phyloP scores from a whole-genome alignment of 345 rosid species.

The Cardamine occulta region DNA sequence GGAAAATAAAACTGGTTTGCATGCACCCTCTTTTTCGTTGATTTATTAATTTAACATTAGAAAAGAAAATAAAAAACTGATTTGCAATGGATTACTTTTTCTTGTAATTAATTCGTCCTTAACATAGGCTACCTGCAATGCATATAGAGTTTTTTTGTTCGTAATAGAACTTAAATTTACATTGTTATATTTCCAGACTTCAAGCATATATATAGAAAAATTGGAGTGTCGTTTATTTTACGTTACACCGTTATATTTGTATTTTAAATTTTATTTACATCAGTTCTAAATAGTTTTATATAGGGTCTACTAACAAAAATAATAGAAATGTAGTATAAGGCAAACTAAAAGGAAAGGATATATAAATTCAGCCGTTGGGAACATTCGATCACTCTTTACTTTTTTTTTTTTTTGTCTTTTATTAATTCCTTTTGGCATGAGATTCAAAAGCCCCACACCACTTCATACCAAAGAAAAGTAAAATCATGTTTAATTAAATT shows the following conservation, averaged over 20 bases:
- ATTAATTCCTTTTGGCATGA: slow-evolving; percentile 28
- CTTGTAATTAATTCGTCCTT: not conserved
- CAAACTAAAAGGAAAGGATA: not conserved
- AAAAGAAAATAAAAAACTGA: not conserved
- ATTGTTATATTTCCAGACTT: not conserved
- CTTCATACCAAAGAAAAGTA: slow-evolving; percentile 10
- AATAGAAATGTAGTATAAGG: not conserved
- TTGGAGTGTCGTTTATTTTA: not conserved
- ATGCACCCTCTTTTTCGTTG: not conserved
- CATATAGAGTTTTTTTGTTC: not conserved
- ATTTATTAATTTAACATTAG: too few relatives aligned
- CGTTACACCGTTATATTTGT: not conserved
- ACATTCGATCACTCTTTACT: slow-evolving; percentile 21
- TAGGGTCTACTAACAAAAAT: too few relatives aligned
- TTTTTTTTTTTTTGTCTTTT: not conserved
- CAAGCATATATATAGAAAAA: not conserved
- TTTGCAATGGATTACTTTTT: not conserved
- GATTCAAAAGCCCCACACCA: slow-evolving; percentile 38
- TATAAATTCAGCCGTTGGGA: slow-evolving; percentile 37
- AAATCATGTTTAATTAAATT: not conserved
- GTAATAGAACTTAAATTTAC: not conserved
- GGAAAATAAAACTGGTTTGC: not conserved
- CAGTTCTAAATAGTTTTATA: not conserved
- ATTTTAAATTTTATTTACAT: not conserved
- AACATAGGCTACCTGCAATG: not conserved